phyloP scores from a whole-genome alignment of 176 grass and related monocot genomes.

The Calamus simplicifolius region DNA sequence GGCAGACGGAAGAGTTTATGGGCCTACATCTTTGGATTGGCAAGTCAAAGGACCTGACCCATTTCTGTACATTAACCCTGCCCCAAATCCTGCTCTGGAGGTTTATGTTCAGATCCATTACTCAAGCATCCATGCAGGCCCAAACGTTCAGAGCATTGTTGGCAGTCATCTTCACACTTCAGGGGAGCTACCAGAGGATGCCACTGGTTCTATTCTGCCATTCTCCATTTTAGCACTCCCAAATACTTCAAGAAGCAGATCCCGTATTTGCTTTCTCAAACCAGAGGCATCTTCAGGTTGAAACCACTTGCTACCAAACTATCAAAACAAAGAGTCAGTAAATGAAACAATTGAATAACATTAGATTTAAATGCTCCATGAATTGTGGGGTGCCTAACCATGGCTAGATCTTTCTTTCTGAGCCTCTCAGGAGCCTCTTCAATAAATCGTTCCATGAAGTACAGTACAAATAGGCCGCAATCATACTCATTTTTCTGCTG shows the following conservation, averaged over 20 bases:
- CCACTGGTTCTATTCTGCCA: slow-evolving; percentile 1
- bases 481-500: slow-evolving; percentile 92
- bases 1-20: too few relatives aligned
- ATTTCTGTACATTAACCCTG: too few relatives aligned
- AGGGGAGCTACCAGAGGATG: not conserved
- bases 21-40: too few relatives aligned
- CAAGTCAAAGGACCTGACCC: too few relatives aligned
- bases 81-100: too few relatives aligned
- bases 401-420: slow-evolving; percentile 43
- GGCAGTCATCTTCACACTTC: slow-evolving; percentile 1
- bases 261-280: slow-evolving; percentile 36
- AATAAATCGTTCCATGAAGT: slow-evolving; percentile 75
- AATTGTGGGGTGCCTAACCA: slow-evolving; percentile 21
- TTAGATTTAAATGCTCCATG: too few relatives aligned
- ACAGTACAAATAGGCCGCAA: slow-evolving; percentile 90
- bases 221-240: slow-evolving; percentile 25
- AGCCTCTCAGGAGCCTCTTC: slow-evolving; percentile 77
- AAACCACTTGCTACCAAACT: slow-evolving; percentile 80
- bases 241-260: slow-evolving; percentile 39
- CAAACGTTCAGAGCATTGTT: not conserved
- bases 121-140: too few relatives aligned
- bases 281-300: slow-evolving; percentile 56
- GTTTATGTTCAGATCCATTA: too few relatives aligned
- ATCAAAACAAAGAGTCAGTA: slow-evolving; percentile 1
- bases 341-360: too few relatives aligned